Base-by-base conservation (phyloP, 2,329 filamentous ascomycete genomes). In the Penicillium sp. region DNA sequence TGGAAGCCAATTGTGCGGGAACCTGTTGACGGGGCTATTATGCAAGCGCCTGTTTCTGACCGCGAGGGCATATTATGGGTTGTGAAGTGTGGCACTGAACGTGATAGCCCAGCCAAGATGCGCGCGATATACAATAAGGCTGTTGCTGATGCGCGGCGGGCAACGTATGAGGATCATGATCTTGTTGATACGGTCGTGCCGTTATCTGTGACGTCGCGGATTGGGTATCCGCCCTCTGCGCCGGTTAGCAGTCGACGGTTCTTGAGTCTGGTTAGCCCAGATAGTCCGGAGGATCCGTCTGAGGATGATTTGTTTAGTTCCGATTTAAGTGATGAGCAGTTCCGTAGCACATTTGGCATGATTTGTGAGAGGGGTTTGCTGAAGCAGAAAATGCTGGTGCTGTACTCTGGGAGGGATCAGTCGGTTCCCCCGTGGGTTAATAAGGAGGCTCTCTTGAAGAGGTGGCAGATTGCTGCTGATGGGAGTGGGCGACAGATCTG, bases 241-340 rank as follows among this genome's bases (percentile, higher is more conserved):
- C 75, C 77, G 0, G 69, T 83, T 4, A 75, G 71, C 5, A 79
- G 82, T 12, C 70, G 71, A 28, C 66, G 82, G 22, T 83, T 80
- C 64, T 61, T 83, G 17, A 79, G 78, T 41, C 67, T 85, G 8
- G 71, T 76, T 0, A 72, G 69, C 42, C 71, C 72, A 1, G 66
- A 66, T 39, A 77, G 74, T 9, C 78, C 78, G 1, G 71, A 74
- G 38, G 69, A 75, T 45, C 74, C 81, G 2, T 86, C 83, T 4
- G 85, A 87, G 51, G 89, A 95, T 62, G 89, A 95, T 64, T 87
- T 85, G 62, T 95, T 94, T 70, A 88, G 85, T 9, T 83, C 81
- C 2, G 85, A 91, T 61, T 70, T 93, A 7, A 66, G 73, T 0
- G 76, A 80, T 38, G 74, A 77, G 21, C 72, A 74, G n/a, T 71